Evolutionary conservation across 2,329 filamentous ascomycete genomes (phyloP), one percentile per base, ranked within the genome.

Genomic region (Fusarium avenaceum): DNA sequence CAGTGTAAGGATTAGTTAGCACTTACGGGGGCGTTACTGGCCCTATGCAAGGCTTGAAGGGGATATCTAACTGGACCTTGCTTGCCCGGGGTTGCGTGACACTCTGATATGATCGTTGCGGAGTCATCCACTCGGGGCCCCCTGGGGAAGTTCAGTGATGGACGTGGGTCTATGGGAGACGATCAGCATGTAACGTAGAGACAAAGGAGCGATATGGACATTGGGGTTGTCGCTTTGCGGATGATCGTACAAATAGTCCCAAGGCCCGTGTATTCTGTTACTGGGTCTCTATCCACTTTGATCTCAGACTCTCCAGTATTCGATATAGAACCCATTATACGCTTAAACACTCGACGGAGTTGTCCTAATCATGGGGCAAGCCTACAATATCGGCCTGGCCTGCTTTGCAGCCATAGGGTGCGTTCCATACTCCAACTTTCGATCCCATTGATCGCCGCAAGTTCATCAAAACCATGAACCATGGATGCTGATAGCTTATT

Each of bases 361-460:
- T 46, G 13, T 24, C n/a, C 24, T 64, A 57, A 65, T 20, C 57
- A 82, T 82, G 80, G 80, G 80, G 35, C 78, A 79, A 50, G 67
- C 73, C 48, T 81, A 80, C 67, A 78, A 77, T 47, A 76, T 81
- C 47, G 72, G 68, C 47, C 74, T 81, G 55, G 80, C 80, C 57
- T 72, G 74, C 19, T 79, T 82, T 63, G 80, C 79, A 60, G 80
- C 80, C 51, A 80, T 80, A 7, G 80, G 80, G 63, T 81, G 72
- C 7, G 72, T 72, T 54, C 33, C 19, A 9, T 11, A 35, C 20
- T 8, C 7, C 19, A 9, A 24, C 14, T 11, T 7, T 7, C 13
- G 20, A 26, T 11, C 14, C 19, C 10, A 4, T 7, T n/a, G 33
- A 35, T 17, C 14, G 2, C n/a, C 33, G n/a, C 7, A 3, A 17